These are phyloP conservation scores for Pneumocystis canis DNA, from an alignment of 1,139 yeast genomes.

Conservation along the genomic window DNA sequence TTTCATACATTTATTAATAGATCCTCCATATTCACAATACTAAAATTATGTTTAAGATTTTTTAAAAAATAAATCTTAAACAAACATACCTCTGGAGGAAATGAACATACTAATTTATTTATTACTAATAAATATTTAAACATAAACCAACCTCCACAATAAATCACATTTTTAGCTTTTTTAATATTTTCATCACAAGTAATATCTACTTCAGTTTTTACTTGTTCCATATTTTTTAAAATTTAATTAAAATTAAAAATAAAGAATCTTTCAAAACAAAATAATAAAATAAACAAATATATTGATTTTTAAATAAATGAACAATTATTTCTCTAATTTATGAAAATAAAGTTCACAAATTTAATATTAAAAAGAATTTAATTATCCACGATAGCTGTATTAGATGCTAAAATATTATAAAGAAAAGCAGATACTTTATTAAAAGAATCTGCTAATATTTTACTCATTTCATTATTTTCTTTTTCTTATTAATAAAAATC, in stretches of 20 bases:
- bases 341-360: background rate
- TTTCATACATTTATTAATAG: constrained; percentile 64
- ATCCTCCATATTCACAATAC: constrained; percentile 84
- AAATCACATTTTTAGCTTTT: background rate
- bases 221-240: background rate
- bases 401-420: background rate
- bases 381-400: background rate
- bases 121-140: background rate
- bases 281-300: background rate
- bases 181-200: background rate
- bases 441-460: background rate
- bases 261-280: background rate
- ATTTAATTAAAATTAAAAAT: background rate
- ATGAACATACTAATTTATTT: constrained; percentile 1
- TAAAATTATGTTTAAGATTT: constrained; percentile 6
- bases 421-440: background rate
- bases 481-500: background rate
- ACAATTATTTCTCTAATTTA: background rate
- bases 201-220: background rate
- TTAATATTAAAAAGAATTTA: background rate
- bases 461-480: background rate
- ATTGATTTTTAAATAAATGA: background rate
- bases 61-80: background rate
- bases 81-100: constrained; percentile 1
- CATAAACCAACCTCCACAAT: background rate